Percentiles rank a stretch among this genome's conserved stretches.
Conservation (phyloP, 2,329 filamentous ascomycete species). For the Aspergillus vadensis region DNA sequence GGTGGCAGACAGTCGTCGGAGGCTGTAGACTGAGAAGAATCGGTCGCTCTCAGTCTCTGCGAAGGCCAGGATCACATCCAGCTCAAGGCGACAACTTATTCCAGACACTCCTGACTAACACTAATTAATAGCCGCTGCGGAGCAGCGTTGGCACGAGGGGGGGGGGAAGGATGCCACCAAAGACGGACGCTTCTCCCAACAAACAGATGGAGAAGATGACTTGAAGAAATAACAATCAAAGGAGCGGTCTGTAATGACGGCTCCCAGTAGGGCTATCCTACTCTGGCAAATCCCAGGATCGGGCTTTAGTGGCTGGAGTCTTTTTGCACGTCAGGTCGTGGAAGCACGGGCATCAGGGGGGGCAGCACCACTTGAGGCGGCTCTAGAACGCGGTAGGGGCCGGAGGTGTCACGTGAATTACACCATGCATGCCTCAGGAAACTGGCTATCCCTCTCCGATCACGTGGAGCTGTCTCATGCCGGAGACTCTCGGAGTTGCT, state of each 20-base stretch:
- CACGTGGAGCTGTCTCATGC: constrained; percentile 11
- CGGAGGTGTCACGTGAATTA: constrained; percentile 17
- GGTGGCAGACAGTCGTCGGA: constrained; percentile 3
- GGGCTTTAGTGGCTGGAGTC: constrained; percentile 12
- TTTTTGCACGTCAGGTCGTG: constrained; percentile 17
- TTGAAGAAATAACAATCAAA: background rate
- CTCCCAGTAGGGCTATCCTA: constrained; percentile 16
- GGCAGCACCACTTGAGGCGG: constrained; percentile 10
- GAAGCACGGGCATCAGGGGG: constrained; percentile 26
- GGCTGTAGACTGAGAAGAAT: background rate
- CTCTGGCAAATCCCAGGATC: background rate
- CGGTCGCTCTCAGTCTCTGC: background rate
- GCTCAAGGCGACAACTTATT: constrained; percentile 8
- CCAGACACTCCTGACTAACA: constrained; percentile 23
- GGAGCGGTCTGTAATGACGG: background rate
- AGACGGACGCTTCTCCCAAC: background rate
- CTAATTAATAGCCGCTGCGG: constrained; percentile 25
- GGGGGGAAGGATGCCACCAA: constrained; percentile 7
- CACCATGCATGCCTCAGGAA: background rate
- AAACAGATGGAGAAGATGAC: background rate
- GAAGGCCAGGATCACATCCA: background rate
- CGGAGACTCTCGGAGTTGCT: background rate
- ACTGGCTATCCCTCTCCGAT: background rate
- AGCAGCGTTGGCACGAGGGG: constrained; percentile 23
- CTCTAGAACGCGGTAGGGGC: constrained; percentile 27